These are phyloP conservation scores for Chalaropsis ovoidea DNA, from an alignment of 2,329 filamentous ascomycete species.

Conservation along the genomic window DNA sequence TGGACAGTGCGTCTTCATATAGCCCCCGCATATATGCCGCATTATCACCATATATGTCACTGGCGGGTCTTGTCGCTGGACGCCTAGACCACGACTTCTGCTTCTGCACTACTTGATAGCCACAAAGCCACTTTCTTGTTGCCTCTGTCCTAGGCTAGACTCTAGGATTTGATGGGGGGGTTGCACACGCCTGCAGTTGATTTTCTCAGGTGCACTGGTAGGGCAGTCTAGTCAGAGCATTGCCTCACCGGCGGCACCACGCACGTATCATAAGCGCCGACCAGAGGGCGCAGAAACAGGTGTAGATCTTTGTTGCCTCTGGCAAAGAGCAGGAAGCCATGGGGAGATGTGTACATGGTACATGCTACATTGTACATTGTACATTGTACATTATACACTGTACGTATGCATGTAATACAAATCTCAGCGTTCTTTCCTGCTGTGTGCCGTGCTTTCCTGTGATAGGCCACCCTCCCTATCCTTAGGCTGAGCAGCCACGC, in stretches of 20 bases:
- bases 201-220: neutral
- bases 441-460: neutral
- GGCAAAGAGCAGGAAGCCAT: neutral
- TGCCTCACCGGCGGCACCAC: neutral
- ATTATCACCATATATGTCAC: constrained; percentile 10
- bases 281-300: neutral
- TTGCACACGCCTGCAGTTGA: neutral
- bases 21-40: constrained; percentile 13
- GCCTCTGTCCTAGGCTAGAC: constrained; percentile 8
- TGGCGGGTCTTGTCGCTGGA: neutral
- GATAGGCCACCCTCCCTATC: neutral
- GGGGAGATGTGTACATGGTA: no score
- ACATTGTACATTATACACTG: no score
- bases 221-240: constrained; percentile 1
- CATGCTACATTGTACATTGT: no score
- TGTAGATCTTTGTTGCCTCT: neutral
- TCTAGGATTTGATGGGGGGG: neutral
- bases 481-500: neutral
- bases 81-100: neutral
- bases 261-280: neutral
- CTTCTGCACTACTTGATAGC: neutral
- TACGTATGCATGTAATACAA: neutral
- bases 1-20: neutral
- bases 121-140: neutral
- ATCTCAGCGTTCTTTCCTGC: neutral